Percentiles rank a stretch among this genome's conserved stretches.
phyloP scores from a whole-genome alignment of 441 rosid genomes.

The Populus hybrid region DNA sequence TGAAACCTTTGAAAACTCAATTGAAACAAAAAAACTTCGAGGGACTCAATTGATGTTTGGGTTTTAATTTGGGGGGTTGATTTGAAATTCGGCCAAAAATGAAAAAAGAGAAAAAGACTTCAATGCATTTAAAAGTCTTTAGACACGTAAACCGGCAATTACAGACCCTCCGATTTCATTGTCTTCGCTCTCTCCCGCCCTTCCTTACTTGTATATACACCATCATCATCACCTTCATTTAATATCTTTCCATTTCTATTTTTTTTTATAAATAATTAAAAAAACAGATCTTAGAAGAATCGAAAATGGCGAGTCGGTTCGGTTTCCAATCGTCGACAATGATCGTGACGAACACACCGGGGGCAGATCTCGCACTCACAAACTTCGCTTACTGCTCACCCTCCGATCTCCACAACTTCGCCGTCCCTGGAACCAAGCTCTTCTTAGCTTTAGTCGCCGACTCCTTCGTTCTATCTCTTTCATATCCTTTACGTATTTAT shows the following conservation, averaged over 20 bases:
- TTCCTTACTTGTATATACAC: too few relatives aligned
- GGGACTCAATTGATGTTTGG: too few relatives aligned
- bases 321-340: conserved; percentile 35
- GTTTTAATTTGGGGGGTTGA: too few relatives aligned
- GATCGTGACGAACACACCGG: conserved; percentile 75
- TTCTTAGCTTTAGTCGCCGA: conserved; percentile 65
- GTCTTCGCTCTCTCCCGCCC: too few relatives aligned
- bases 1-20: too few relatives aligned
- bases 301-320: conserved; percentile 24
- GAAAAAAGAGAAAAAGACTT: too few relatives aligned
- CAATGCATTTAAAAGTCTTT: neutral
- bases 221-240: too few relatives aligned
- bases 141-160: neutral
- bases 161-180: neutral
- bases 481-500: too few relatives aligned
- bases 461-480: conserved; percentile 24
- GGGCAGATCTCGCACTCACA: conserved; percentile 71
- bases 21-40: too few relatives aligned
- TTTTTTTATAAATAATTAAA: too few relatives aligned
- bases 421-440: conserved; percentile 71
- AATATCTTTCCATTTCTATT: too few relatives aligned
- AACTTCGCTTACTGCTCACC: conserved; percentile 84
- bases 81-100: too few relatives aligned
- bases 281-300: neutral
- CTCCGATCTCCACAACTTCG: conserved; percentile 70